Conservation (phyloP, 2,329 filamentous ascomycete species). For the Huntiella omanensis region DNA sequence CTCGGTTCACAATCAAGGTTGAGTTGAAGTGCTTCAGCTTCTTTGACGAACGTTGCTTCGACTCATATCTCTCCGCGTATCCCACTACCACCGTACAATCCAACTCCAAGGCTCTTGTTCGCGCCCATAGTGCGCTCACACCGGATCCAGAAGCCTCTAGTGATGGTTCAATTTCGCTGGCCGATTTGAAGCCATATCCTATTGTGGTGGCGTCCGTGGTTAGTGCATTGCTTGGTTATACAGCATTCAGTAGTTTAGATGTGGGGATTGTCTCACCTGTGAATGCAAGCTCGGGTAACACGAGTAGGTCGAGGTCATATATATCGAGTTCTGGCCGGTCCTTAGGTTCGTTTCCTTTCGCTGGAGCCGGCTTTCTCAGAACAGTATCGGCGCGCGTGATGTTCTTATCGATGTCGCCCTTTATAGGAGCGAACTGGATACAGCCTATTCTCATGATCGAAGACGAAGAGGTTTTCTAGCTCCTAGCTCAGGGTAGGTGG, state of each 20-base stretch:
- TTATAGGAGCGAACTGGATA: conserved; percentile 51
- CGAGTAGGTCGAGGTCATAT: conserved; percentile 36
- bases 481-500: too few relatives aligned
- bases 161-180: conserved; percentile 40
- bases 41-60: background rate
- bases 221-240: too few relatives aligned
- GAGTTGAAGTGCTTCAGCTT: conserved; percentile 24
- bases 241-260: conserved; percentile 15
- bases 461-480: too few relatives aligned
- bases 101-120: conserved; percentile 37
- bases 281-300: conserved; percentile 52
- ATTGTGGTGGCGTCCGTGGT: background rate
- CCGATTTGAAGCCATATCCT: conserved; percentile 51
- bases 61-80: conserved; percentile 41
- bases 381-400: conserved; percentile 45
- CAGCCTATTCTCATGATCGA: conserved; percentile 44
- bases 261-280: conserved; percentile 1
- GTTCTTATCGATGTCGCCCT: conserved; percentile 53
- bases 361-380: conserved; percentile 27
- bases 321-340: too few relatives aligned
- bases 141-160: conserved; percentile 43
- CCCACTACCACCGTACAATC: conserved; percentile 45
- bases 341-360: too few relatives aligned
- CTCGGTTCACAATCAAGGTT: conserved; percentile 26
- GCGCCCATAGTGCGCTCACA: conserved; percentile 45